A percentile compares a stretch with the other conserved stretches of the same genome.
These are phyloP conservation scores for Phytophthora kernoviae DNA, from an alignment of 352 stramenopile genomes.

Conservation along the genomic window DNA sequence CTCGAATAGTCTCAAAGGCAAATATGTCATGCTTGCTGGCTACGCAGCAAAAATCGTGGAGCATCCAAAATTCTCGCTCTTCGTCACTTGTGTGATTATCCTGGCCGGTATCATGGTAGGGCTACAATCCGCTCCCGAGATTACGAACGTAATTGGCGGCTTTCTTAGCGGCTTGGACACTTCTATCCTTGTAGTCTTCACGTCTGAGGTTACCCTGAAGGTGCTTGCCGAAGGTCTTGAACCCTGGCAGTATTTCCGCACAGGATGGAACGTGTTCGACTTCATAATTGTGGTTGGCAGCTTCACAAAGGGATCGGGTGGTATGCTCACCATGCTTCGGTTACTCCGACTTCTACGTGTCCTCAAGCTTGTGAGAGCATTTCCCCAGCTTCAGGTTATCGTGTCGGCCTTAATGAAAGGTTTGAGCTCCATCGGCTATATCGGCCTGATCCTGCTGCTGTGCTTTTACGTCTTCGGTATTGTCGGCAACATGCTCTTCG, in stretches of 20 bases:
- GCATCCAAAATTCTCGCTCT: conserved; percentile 57
- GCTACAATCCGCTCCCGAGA: conserved; percentile 67
- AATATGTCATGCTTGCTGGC: conserved; percentile 51
- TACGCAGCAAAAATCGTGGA: conserved; percentile 60
- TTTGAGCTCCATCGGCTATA: conserved; percentile 89
- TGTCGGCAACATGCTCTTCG: conserved; percentile 91
- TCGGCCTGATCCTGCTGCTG: conserved; percentile 87
- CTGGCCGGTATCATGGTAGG: conserved; percentile 79
- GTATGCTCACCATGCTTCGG: conserved; percentile 85
- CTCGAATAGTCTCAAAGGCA: conserved; percentile 48
- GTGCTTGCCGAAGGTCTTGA: conserved; percentile 75
- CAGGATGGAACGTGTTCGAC: conserved; percentile 84
- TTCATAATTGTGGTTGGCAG: conserved; percentile 85
- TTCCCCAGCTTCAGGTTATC: conserved; percentile 90
- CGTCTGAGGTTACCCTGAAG: conserved; percentile 78
- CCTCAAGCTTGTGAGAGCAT: conserved; percentile 86
- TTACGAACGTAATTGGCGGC: conserved; percentile 52
- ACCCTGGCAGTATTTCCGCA: conserved; percentile 79
- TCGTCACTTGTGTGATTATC: conserved; percentile 84
- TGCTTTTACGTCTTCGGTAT: conserved; percentile 93
- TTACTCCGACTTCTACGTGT: conserved; percentile 84
- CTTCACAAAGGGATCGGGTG: conserved; percentile 64
- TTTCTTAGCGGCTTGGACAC: conserved; percentile 60
- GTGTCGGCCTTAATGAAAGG: conserved; percentile 90
- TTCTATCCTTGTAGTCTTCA: conserved; percentile 79